Conservation (phyloP, 2,329 filamentous ascomycete genomes). For the Pyrenophora graminea region DNA sequence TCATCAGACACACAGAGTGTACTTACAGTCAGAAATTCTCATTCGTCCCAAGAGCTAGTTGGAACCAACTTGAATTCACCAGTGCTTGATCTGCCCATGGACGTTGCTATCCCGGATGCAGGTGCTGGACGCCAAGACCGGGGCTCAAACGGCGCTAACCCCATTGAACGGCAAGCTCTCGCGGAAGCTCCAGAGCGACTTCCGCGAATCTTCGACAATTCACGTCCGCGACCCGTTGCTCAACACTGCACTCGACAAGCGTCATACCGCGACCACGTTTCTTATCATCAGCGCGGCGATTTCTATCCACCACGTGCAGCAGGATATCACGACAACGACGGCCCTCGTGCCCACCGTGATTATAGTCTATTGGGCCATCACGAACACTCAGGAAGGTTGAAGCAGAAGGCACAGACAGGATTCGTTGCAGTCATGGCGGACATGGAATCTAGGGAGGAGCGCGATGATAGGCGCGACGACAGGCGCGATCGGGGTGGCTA, state of each 20-base stretch:
- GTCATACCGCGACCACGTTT: constrained; percentile 2
- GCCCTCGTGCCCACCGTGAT: constrained; percentile 3
- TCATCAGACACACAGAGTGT: neutral
- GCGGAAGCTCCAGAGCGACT: constrained; percentile 15
- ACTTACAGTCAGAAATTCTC: neutral
- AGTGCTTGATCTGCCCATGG: neutral
- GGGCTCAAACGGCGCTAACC: constrained; percentile 18
- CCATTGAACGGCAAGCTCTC: constrained; percentile 12
- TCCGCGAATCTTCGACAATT: constrained; percentile 20
- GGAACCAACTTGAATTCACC: neutral
- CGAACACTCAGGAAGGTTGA: constrained; percentile 14
- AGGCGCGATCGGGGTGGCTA: constrained; percentile 31
- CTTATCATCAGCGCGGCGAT: constrained; percentile 5
- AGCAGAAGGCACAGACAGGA: constrained; percentile 14
- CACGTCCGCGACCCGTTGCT: constrained; percentile 14
- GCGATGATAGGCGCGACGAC: constrained; percentile 38
- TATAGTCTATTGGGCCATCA: constrained; percentile 8
- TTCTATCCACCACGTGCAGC: neutral
- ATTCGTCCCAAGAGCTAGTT: neutral
- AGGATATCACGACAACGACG: constrained; percentile 3
- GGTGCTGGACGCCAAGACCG: constrained; percentile 17
- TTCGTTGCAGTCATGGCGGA: constrained; percentile 35
- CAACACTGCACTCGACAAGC: constrained; percentile 20
- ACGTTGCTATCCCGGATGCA: constrained; percentile 3
- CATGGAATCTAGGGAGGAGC: constrained; percentile 34